A percentile compares a stretch with the other conserved stretches of the same genome.
These are phyloP conservation scores for Lipomyces kockii DNA, from an alignment of 805 yeast species.

Conservation along the genomic window DNA sequence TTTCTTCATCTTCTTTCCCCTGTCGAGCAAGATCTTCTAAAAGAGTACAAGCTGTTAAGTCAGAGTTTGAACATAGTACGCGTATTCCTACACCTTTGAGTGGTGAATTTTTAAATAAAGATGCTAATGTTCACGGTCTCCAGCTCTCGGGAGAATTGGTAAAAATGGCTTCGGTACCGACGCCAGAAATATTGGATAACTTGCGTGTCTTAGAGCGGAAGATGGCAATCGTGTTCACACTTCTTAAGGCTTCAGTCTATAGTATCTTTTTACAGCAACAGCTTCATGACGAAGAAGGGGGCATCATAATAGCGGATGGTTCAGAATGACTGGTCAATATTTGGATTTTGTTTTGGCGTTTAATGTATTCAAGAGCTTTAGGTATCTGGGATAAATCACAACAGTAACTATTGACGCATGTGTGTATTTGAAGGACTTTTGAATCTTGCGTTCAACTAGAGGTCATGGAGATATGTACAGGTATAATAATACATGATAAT, in stretches of 20 bases:
- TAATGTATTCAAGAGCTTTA: not conserved
- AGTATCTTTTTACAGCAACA: constrained; percentile 59
- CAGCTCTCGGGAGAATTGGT: constrained; percentile 27
- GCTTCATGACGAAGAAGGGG: constrained; percentile 37
- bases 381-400: not conserved
- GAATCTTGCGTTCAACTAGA: not conserved
- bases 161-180: constrained; percentile 28
- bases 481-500: not conserved
- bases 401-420: not conserved
- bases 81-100: not conserved
- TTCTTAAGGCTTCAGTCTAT: constrained; percentile 73
- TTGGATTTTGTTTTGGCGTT: not conserved
- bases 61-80: constrained; percentile 23
- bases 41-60: constrained; percentile 24
- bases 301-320: not conserved
- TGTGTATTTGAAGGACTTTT: not conserved
- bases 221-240: constrained; percentile 65
- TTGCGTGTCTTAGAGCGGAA: constrained; percentile 66
- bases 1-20: constrained; percentile 27
- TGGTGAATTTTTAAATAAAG: not conserved
- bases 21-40: constrained; percentile 27
- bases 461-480: constrained; percentile 2
- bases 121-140: not conserved
- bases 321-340: not conserved
- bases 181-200: constrained; percentile 52